phyloP scores from a whole-genome alignment of 768 basidiomycete genomes.

The Boletellus emodensis region DNA sequence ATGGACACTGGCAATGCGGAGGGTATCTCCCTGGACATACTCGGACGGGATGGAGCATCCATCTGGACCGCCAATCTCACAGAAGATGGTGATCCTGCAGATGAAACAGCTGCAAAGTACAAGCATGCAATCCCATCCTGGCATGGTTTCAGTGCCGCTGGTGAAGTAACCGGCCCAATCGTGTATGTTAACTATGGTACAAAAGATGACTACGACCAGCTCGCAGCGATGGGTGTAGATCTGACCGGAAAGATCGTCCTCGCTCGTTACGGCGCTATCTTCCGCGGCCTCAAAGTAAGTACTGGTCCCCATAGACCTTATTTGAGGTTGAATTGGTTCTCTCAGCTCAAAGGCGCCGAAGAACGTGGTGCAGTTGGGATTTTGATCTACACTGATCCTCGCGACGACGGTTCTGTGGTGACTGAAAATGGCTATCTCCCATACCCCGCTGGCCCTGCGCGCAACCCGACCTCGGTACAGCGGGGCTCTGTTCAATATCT shows the following conservation, averaged over 20 bases:
- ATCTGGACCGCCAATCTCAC: slow-evolving; percentile 71
- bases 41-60: slow-evolving; percentile 49
- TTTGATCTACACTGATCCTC: slow-evolving; percentile 82
- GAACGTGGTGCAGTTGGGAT: slow-evolving; percentile 76
- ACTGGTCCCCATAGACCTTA: slow-evolving; percentile 1
- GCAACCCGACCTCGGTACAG: slow-evolving; percentile 78
- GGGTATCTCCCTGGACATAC: slow-evolving; percentile 62
- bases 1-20: slow-evolving; percentile 66
- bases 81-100: slow-evolving; percentile 66
- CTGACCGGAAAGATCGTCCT: slow-evolving; percentile 77
- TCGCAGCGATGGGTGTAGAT: slow-evolving; percentile 61
- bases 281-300: slow-evolving; percentile 80
- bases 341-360: slow-evolving; percentile 75
- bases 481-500: slow-evolving; percentile 79
- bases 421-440: slow-evolving; percentile 69
- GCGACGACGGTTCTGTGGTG: slow-evolving; percentile 79
- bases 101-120: slow-evolving; percentile 68
- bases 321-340: slow-evolving; percentile 7
- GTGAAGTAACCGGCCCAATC: slow-evolving; percentile 64
- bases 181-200: slow-evolving; percentile 81
- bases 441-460: slow-evolving; percentile 78
- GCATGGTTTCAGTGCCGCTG: slow-evolving; percentile 79
- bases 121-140: slow-evolving; percentile 70
- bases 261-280: slow-evolving; percentile 68
- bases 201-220: slow-evolving; percentile 64